A percentile compares a stretch with the other conserved stretches of the same genome.
These are phyloP conservation scores for Fusarium sp. DNA, from an alignment of 2,329 filamentous ascomycete genomes.

Conservation along the genomic window DNA sequence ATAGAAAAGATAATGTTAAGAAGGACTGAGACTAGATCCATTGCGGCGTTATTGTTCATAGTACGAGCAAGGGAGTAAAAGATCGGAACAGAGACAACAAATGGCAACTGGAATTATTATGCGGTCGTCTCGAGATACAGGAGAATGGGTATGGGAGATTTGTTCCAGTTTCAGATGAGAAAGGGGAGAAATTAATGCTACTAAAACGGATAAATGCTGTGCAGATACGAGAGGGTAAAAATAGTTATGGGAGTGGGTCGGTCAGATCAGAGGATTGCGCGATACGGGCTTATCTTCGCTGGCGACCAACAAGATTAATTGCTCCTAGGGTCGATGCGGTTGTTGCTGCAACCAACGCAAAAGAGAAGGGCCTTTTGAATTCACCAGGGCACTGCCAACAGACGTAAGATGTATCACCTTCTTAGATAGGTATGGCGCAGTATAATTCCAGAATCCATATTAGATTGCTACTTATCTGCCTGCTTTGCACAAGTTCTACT, in stretches of 20 bases:
- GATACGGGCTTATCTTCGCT: neutral
- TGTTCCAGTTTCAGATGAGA: rapidly evolving
- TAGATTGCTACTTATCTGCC: neutral
- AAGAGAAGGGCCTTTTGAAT: neutral
- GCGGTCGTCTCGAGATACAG: rapidly evolving
- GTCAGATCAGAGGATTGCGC: neutral
- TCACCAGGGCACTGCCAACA: neutral
- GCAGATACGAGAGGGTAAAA: neutral
- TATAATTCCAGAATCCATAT: neutral
- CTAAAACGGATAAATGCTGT: neutral
- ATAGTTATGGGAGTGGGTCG: neutral
- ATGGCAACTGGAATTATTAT: neutral
- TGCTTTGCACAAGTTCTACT: too few relatives aligned
- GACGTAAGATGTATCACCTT: neutral
- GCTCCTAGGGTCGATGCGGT: neutral
- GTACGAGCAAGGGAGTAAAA: rapidly evolving
- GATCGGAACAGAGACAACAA: neutral
- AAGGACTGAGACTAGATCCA: neutral
- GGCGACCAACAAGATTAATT: neutral
- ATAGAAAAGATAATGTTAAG: rapidly evolving
- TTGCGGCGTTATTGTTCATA: neutral
- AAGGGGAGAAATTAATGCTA: neutral
- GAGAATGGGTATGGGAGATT: neutral
- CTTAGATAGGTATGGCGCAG: neutral
- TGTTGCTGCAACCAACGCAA: neutral